Conservation (phyloP, 1,284 basidiomycete genomes). For the Prillingera fragicola region DNA sequence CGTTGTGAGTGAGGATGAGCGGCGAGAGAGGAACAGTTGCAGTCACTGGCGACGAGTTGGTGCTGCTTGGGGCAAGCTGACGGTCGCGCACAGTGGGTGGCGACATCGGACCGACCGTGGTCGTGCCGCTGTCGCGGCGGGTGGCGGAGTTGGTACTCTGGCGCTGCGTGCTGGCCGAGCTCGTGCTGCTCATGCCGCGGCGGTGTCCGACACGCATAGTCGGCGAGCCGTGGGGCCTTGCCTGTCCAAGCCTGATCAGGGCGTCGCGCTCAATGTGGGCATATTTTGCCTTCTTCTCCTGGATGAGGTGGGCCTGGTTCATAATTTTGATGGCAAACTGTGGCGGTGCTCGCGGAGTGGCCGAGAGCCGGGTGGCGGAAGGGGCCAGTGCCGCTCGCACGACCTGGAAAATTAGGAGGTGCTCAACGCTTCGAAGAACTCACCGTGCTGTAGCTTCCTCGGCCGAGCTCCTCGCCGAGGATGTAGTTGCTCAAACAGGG, state of each 20-base stretch:
- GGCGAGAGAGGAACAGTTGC: no score
- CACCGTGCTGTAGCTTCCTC: constrained; percentile 48
- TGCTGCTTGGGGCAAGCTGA: no score
- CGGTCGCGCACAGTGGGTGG: background rate
- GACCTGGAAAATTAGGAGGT: background rate
- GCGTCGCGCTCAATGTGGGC: constrained; percentile 54
- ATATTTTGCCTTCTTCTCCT: constrained; percentile 54
- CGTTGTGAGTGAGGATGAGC: no score
- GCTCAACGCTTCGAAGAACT: constrained; percentile 10
- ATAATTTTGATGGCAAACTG: constrained; percentile 53
- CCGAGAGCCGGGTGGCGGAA: constrained; percentile 2
- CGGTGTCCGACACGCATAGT: constrained; percentile 31
- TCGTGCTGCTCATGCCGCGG: constrained; percentile 18
- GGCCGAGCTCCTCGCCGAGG: constrained; percentile 46
- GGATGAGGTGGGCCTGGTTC: constrained; percentile 50
- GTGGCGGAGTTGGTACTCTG: background rate
- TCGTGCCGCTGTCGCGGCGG: constrained; percentile 5
- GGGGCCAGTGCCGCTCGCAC: background rate
- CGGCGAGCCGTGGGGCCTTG: constrained; percentile 36
- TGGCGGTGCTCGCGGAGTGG: constrained; percentile 20
- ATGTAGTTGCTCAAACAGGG: constrained; percentile 38
- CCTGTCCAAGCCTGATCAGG: constrained; percentile 48
- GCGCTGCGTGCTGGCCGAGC: background rate
- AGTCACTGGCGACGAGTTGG: no score
- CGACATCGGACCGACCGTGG: background rate